Evolutionary conservation across 257 asterid species (phyloP).

Genomic region (Salvia hispanica): DNA sequence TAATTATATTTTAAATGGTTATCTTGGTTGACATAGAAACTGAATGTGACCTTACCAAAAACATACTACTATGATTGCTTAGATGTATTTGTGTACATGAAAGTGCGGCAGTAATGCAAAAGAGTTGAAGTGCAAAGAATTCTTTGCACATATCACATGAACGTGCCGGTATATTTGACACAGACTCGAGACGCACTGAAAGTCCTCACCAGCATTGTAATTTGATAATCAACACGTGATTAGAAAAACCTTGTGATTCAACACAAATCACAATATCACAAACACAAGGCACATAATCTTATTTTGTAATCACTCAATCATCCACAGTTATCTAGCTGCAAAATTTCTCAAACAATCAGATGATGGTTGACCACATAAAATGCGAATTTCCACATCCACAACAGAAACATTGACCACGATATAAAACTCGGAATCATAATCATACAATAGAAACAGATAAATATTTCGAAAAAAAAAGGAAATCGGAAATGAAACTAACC

Average conservation of each 20-base stretch:
- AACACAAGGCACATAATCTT: constrained; percentile 14
- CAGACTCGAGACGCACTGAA: background rate
- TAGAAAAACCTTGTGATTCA: background rate
- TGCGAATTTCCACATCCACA: constrained; percentile 6
- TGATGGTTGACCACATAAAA: constrained; percentile 10
- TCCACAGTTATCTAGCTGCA: constrained; percentile 7
- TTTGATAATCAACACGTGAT: constrained; percentile 1
- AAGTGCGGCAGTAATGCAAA: constrained; percentile 5
- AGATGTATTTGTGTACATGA: background rate
- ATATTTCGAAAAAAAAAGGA: background rate
- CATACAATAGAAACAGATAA: background rate
- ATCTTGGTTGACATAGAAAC: background rate
- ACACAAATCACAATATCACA: constrained; percentile 15
- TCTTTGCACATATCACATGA: background rate
- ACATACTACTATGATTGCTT: constrained; percentile 17
- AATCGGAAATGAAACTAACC: constrained; percentile 40
- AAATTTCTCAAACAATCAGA: constrained; percentile 11
- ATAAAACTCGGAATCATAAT: background rate
- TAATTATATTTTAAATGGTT: background rate
- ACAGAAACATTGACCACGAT: background rate
- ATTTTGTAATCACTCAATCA: background rate
- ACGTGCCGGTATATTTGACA: background rate
- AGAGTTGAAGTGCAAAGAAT: background rate
- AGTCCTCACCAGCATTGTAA: constrained; percentile 15
- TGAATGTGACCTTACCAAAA: background rate